Conservation (phyloP, 2,329 filamentous ascomycete species). For the Arthrocladium fulminans region DNA sequence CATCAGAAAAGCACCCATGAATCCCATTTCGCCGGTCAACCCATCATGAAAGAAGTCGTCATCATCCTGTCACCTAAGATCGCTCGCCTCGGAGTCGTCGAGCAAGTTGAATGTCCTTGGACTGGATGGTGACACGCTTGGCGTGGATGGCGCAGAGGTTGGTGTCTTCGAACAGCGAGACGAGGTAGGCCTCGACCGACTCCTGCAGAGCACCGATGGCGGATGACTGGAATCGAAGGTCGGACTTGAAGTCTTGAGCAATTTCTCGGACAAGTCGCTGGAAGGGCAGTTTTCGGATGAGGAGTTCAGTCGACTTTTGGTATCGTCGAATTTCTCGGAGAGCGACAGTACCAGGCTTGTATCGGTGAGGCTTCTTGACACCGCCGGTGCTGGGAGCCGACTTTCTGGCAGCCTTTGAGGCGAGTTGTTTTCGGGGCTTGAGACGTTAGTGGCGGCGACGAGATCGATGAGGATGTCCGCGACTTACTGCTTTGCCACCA, state of each 20-base stretch:
- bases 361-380: constrained; percentile 91
- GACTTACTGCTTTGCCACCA: constrained; percentile 50
- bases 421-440: too few species aligned
- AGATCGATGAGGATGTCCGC: not conserved
- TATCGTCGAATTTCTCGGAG: constrained; percentile 97
- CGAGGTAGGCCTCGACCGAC: constrained; percentile 96
- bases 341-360: constrained; percentile 90
- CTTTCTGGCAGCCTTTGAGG: constrained; percentile 77
- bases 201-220: constrained; percentile 97
- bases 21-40: constrained; percentile 6
- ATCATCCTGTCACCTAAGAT: constrained; percentile 48
- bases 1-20: constrained; percentile 1
- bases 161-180: constrained; percentile 96
- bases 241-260: constrained; percentile 88
- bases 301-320: constrained; percentile 92
- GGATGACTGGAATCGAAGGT: constrained; percentile 95
- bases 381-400: constrained; percentile 91
- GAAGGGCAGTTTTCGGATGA: constrained; percentile 96
- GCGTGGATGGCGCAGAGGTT: constrained; percentile 98
- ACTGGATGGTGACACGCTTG: constrained; percentile 94
- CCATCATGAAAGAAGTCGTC: constrained; percentile 11
- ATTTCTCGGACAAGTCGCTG: constrained; percentile 97
- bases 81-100: constrained; percentile 90
- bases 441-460: not conserved
- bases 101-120: constrained; percentile 93